Base-by-base conservation (phyloP, 805 yeast genomes). In the Yarrowia sp. region DNA sequence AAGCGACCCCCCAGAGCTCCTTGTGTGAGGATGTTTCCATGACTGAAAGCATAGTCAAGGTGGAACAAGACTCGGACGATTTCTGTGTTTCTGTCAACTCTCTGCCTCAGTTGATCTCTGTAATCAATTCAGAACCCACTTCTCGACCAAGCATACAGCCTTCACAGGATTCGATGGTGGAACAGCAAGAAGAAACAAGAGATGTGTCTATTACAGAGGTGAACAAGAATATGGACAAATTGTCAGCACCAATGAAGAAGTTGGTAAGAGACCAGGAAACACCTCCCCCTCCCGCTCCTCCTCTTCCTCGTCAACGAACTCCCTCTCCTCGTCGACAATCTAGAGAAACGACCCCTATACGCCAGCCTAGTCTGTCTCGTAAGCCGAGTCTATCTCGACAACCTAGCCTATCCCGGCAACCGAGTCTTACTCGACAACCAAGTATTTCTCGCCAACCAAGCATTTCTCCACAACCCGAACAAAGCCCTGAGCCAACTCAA, bases 61-160 rank as follows among this genome's bases (percentile, higher is more conserved):
- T 14, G 43, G 60, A 38, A 22, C 60, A 22, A 7, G 47, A 55
- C 17, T 55, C 61, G 2, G 13, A 39, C 17, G 61, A 55, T n/a
- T 55, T 55, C 22, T 15, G 15, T 13, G 61, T 55, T 15, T 55
- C 61, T 10, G 32, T 41, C 31, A 41, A 55, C n/a, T 55, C 61
- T 4, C 39, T 55, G 8, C 61, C 61, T 9, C 38, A 55, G 10
- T 9, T 51, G 36, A 38, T 51, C 17, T 32, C 44, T 5, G 39
- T 18, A 10, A 39, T 38, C 14, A 4, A 18, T 4, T 18, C 44
- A 10, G 55, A 35, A 8, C 15, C 18, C 3, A 17, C 5, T 8
- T 33, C 53, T 11, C 39, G 18, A 9, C 41, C 32, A 2, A 18
- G 15, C 8, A 11, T 38, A 2, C 41, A 33, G 17, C 39, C 39